These are phyloP conservation scores for Hibiscus trionum DNA, from an alignment of 345 rosid species.

Conservation along the genomic window DNA sequence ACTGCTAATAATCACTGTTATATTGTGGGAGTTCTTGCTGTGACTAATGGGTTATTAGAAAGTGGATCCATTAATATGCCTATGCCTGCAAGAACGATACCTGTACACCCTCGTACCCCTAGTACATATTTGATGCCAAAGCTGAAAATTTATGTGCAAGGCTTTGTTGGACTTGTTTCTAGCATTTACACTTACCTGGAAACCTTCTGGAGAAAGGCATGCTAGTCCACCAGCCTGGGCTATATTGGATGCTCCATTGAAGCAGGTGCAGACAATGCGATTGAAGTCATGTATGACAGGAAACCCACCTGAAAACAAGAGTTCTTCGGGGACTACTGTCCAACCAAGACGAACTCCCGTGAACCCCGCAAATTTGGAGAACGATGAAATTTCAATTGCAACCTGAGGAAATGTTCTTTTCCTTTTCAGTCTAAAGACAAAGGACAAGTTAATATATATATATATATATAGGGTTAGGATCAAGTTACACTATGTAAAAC, in stretches of 20 bases:
- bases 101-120: background rate
- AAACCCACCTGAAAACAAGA: constrained; percentile 53
- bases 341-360: constrained; percentile 91
- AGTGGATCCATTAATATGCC: background rate
- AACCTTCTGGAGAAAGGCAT: constrained; percentile 58
- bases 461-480: too few species aligned
- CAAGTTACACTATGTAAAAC: too few species aligned
- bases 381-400: constrained; percentile 78
- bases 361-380: constrained; percentile 85
- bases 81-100: background rate
- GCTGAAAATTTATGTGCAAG: background rate
- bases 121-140: background rate
- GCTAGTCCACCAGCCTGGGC: constrained; percentile 77
- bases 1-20: background rate
- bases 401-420: constrained; percentile 32
- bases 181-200: constrained; percentile 26
- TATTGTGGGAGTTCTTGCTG: background rate
- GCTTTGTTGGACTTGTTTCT: background rate
- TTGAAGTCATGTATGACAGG: constrained; percentile 60
- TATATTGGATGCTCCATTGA: constrained; percentile 79
- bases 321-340: constrained; percentile 78
- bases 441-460: background rate
- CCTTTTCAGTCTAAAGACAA: background rate
- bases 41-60: background rate
- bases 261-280: constrained; percentile 72